Base-by-base conservation (phyloP, 352 stramenopile genomes). In the Proteromonas lacertae region DNA sequence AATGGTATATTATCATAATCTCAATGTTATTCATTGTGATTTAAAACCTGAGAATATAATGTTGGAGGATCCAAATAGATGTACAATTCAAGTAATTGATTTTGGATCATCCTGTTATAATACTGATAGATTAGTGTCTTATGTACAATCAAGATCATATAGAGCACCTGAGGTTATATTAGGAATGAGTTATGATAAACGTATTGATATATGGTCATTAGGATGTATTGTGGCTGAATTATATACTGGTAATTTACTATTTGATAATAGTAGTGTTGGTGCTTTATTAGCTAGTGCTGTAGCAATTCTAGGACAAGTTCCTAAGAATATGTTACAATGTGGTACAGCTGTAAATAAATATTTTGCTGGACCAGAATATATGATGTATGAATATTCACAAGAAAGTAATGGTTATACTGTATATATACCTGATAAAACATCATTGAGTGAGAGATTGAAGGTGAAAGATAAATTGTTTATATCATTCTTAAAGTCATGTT, bases 1-100 rank as follows among this genome's bases (percentile, higher is more conserved):
- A 26, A 43, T 87, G 12, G 57, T 50, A 23, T 84, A 69, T 52
- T 62, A 93, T 12, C 77, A 93, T 47, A 47, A 43, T 5, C 47
- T 77, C 2, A 72, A 65, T 8, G 52, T 94, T 16, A 59, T 93
- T 14, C 83, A 96, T 57, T 92, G 75, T 48, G 83, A 96, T 46
- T 50, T 96, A 23, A 96, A 94, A 53, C 79, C 88, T 22, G 81
- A 95, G 47, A 91, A 91, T 52, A 70, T 91, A 28, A 44, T 88
- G 6, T 46, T 71, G 14, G 39, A 44, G 24, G 40, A 22, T 21
- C 46, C 42, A 10, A 35, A 20, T 0, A 33, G 14, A 28, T 50
- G 31, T 18, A 2, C 51, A 16, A 40, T 86, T 16, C 88, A 89
- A 53, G 32, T 90, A 16, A 87, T 90, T 44, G 75, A 89, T 42